Conservation (phyloP, 1,284 basidiomycete genomes). For the Tremellales sp. region DNA sequence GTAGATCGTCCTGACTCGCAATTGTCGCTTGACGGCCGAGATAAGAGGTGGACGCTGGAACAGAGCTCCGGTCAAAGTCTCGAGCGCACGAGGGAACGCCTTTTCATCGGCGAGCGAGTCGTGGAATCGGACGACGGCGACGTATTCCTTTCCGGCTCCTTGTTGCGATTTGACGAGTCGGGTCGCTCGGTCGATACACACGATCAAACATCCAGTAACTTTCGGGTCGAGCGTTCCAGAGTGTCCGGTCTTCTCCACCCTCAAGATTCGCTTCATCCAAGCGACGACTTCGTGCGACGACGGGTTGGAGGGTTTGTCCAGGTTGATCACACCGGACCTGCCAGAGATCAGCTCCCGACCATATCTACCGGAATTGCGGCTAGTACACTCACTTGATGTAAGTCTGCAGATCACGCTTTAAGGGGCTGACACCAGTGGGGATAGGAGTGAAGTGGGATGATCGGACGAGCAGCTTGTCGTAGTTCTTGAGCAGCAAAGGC, state of each 20-base stretch:
- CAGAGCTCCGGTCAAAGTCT: constrained; percentile 95
- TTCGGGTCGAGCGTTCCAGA: constrained; percentile 86
- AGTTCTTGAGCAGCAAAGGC: constrained; percentile 98
- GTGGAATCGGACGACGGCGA: constrained; percentile 92
- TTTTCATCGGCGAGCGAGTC: constrained; percentile 73
- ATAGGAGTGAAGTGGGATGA: constrained; percentile 99
- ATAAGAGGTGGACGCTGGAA: constrained; percentile 99
- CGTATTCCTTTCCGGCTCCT: constrained; percentile 88
- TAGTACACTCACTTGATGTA: constrained; percentile 72
- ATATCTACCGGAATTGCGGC: neutral
- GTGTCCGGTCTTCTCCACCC: constrained; percentile 90
- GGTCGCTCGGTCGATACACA: constrained; percentile 99
- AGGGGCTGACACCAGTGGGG: constrained; percentile 74
- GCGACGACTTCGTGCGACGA: constrained; percentile 99
- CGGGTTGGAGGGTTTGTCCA: constrained; percentile 99
- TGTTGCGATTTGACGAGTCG: constrained; percentile 89
- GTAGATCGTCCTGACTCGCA: constrained; percentile 96
- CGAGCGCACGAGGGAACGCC: constrained; percentile 84
- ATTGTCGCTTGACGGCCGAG: constrained; percentile 97
- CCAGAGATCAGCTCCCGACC: neutral
- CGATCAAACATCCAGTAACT: constrained; percentile 97
- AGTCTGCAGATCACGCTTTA: constrained; percentile 84
- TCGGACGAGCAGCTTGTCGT: constrained; percentile 86
- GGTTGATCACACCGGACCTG: constrained; percentile 95
- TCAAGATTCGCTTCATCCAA: constrained; percentile 92